These are phyloP conservation scores for Tulasnella sp. DNA, from an alignment of 768 basidiomycete species.

Conservation along the genomic window DNA sequence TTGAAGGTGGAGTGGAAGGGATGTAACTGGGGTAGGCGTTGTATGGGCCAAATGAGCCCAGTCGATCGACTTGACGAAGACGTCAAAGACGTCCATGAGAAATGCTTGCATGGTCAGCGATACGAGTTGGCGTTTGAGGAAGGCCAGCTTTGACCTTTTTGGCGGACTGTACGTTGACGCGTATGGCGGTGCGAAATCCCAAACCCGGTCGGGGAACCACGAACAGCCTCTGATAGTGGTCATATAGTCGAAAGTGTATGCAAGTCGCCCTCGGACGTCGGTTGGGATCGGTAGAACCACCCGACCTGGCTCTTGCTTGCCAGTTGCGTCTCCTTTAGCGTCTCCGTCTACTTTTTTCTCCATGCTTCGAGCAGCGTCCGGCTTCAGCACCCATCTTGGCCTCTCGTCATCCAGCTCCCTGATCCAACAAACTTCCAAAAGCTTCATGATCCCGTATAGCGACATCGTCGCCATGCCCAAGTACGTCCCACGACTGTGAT, in stretches of 20 bases:
- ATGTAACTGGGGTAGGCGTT: slow-evolving; percentile 23
- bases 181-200: slow-evolving; percentile 35
- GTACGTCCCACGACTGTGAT: slow-evolving; percentile 24
- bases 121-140: slow-evolving; percentile 7
- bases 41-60: slow-evolving; percentile 10
- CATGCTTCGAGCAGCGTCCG: neutral
- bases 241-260: slow-evolving; percentile 27
- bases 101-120: slow-evolving; percentile 25
- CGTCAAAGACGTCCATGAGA: slow-evolving; percentile 33
- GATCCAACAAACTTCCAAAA: slow-evolving; percentile 29
- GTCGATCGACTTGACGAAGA: slow-evolving; percentile 21
- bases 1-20: slow-evolving; percentile 33
- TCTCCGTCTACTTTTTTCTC: slow-evolving; percentile 19
- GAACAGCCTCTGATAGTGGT: slow-evolving; percentile 29
- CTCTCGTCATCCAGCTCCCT: slow-evolving; percentile 10
- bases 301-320: neutral
- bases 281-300: slow-evolving; percentile 23
- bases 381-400: slow-evolving; percentile 25
- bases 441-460: slow-evolving; percentile 9
- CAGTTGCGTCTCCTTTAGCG: neutral
- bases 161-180: neutral
- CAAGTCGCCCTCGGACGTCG: slow-evolving; percentile 2
- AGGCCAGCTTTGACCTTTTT: neutral
- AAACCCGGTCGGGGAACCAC: slow-evolving; percentile 29
- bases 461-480: slow-evolving; percentile 26